phyloP scores from a whole-genome alignment of 2,329 filamentous ascomycete genomes.

The Pseudogymnoascus sp. region DNA sequence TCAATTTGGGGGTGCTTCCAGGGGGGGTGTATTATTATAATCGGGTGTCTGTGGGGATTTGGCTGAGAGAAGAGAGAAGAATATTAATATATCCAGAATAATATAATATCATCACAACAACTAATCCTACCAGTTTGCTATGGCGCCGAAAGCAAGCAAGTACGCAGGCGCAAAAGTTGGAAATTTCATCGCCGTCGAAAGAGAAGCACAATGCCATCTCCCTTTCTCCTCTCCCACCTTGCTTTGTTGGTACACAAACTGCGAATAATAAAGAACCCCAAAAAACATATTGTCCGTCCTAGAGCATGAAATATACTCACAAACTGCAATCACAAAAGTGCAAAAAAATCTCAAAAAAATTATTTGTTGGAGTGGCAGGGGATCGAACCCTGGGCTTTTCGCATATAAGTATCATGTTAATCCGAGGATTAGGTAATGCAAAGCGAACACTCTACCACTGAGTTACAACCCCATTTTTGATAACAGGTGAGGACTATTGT shows the following conservation, averaged over 20 bases:
- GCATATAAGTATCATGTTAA: conserved; percentile 8
- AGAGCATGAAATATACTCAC: background rate
- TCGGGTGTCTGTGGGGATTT: background rate
- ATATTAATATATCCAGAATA: background rate
- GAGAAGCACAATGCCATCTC: background rate
- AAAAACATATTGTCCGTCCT: background rate
- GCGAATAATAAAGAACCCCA: background rate
- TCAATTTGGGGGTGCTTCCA: background rate
- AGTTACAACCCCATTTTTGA: conserved; percentile 8
- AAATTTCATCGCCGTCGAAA: background rate
- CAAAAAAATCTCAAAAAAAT: background rate
- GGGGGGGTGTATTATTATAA: background rate
- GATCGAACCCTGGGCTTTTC: conserved; percentile 10
- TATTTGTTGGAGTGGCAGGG: conserved; percentile 6
- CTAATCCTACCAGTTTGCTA: background rate
- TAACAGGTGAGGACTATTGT: background rate
- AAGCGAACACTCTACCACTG: conserved; percentile 10
- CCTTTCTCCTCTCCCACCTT: background rate
- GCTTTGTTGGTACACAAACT: background rate
- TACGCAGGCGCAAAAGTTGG: background rate
- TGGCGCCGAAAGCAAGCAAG: background rate
- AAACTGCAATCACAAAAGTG: background rate
- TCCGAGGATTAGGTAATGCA: conserved; percentile 7
- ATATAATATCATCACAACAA: background rate
- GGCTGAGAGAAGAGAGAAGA: background rate